Evolutionary conservation across 179 eudicot species (phyloP).

Genomic region (Beta corolliflora): DNA sequence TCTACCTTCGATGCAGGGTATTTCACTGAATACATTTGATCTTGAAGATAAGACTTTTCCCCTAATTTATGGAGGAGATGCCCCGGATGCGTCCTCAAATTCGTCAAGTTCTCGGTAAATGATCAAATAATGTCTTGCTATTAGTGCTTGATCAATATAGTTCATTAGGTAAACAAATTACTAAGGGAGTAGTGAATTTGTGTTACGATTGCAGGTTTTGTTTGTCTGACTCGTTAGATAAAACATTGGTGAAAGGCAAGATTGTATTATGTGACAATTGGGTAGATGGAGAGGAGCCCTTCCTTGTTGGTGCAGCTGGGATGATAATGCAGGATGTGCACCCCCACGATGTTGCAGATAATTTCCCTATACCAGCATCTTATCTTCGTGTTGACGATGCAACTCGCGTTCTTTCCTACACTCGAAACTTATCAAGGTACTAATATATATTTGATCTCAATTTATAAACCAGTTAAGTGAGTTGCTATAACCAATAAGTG

Average conservation of each 20-base stretch:
- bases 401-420: conserved; percentile 14
- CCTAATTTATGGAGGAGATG: conserved; percentile 34
- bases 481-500: too few relatives aligned
- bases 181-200: background rate
- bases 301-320: conserved; percentile 28
- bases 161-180: too few relatives aligned
- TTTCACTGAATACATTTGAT: conserved; percentile 34
- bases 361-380: conserved; percentile 31
- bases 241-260: conserved; percentile 30
- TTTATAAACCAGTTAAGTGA: background rate
- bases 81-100: background rate
- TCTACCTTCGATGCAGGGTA: conserved; percentile 17
- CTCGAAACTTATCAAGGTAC: conserved; percentile 30
- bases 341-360: background rate
- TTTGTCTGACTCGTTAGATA: background rate
- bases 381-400: conserved; percentile 20
- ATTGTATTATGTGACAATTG: conserved; percentile 20
- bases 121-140: too few relatives aligned
- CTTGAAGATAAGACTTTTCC: conserved; percentile 24
- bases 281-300: background rate
- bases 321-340: conserved; percentile 16
- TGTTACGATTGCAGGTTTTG: conserved; percentile 13
- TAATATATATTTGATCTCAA: background rate
- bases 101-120: background rate
- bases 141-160: too few relatives aligned